Percentiles rank a stretch among this genome's conserved stretches.
Evolutionary conservation across 2,329 filamentous ascomycete genomes (phyloP).

Genomic region (Neofusicoccum cordaticola): DNA sequence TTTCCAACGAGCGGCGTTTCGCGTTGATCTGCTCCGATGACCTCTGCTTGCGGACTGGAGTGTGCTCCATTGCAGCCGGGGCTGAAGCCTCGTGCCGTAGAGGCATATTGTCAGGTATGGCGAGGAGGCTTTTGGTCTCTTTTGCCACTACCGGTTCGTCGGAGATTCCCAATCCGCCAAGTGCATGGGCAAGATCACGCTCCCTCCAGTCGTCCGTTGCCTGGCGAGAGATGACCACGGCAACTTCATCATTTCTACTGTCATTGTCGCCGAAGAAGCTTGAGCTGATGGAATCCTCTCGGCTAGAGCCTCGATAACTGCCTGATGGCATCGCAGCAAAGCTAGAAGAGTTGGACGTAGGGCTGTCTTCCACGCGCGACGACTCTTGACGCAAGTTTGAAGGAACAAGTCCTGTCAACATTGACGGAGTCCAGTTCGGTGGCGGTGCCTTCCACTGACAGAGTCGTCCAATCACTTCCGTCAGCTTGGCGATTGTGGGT

Average conservation of each 20-base stretch:
- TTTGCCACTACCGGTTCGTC: constrained; percentile 48
- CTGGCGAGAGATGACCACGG: constrained; percentile 72
- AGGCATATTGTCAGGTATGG: constrained; percentile 32
- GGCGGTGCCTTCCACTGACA: constrained; percentile 91
- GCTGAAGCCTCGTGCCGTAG: constrained; percentile 51
- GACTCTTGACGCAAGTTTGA: constrained; percentile 66
- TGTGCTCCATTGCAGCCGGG: constrained; percentile 56
- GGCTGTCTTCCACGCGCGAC: constrained; percentile 70
- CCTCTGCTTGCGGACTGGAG: constrained; percentile 56
- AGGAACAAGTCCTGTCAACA: constrained; percentile 47
- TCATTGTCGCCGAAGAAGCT: constrained; percentile 86
- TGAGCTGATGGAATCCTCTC: constrained; percentile 84
- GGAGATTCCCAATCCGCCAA: constrained; percentile 72
- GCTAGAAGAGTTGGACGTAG: constrained; percentile 73
- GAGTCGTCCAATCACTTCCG: constrained; percentile 79
- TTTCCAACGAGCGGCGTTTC: constrained; percentile 74
- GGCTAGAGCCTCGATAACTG: constrained; percentile 74
- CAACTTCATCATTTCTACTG: constrained; percentile 73
- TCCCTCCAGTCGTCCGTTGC: constrained; percentile 76
- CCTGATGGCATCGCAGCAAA: constrained; percentile 69
- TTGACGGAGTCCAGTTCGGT: constrained; percentile 51
- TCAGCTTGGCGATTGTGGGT: constrained; percentile 86
- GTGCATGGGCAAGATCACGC: constrained; percentile 44
- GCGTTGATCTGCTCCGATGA: constrained; percentile 71
- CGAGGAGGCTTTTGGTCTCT: constrained; percentile 24